Percentiles rank a stretch among this genome's conserved stretches.
Evolutionary conservation across 1,284 basidiomycete genomes (phyloP).

Genomic region (Singerocomus inundabilis): DNA sequence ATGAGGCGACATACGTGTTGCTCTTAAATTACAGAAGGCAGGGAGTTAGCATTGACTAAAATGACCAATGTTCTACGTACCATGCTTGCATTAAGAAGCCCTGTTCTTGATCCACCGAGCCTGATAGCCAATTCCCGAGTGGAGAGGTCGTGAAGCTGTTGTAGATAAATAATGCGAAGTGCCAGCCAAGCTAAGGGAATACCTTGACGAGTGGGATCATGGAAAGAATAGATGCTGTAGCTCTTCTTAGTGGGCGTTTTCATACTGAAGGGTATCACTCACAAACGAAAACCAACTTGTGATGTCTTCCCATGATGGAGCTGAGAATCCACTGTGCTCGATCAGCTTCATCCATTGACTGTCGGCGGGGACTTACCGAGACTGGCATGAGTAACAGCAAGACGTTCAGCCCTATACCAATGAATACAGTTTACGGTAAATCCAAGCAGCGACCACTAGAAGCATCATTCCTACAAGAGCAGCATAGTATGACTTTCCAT

Average conservation of each 20-base stretch:
- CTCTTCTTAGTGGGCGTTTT: not conserved
- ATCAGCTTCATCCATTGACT: not conserved
- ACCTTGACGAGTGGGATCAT: constrained; percentile 76
- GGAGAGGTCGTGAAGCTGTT: constrained; percentile 73
- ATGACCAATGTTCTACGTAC: constrained; percentile 38
- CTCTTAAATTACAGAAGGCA: constrained; percentile 41
- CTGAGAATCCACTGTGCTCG: constrained; percentile 61
- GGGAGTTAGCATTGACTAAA: constrained; percentile 7
- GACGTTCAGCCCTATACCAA: constrained; percentile 58
- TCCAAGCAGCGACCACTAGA: not conserved
- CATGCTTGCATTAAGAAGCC: constrained; percentile 81
- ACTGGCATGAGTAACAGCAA: constrained; percentile 58
- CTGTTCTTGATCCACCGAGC: constrained; percentile 75
- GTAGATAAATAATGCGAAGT: constrained; percentile 7
- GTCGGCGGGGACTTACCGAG: constrained; percentile 44
- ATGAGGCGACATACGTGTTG: constrained; percentile 55
- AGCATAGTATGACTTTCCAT: constrained; percentile 54
- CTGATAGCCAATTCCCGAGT: constrained; percentile 75
- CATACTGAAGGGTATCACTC: constrained; percentile 22
- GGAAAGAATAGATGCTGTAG: constrained; percentile 59
- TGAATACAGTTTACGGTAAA: not conserved
- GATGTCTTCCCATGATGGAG: constrained; percentile 51
- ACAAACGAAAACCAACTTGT: constrained; percentile 67
- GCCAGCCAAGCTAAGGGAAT: constrained; percentile 5
- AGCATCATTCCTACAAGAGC: constrained; percentile 50